phyloP scores from a whole-genome alignment of 768 basidiomycete species.

The Agaricus sinodeliciosus region DNA sequence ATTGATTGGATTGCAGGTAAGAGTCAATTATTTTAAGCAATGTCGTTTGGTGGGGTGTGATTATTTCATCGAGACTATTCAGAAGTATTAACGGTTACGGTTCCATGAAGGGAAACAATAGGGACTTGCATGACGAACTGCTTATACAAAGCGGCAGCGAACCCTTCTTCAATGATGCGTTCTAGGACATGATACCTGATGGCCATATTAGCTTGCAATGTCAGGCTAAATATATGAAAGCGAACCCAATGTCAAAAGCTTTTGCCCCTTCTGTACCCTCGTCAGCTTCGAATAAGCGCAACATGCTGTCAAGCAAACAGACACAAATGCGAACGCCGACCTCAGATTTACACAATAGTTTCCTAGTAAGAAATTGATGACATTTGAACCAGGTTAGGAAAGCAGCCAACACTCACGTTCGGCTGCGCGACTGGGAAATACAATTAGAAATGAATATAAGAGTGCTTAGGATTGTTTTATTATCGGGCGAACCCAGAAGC shows the following conservation, averaged over 20 bases:
- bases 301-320: conserved; percentile 64
- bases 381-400: conserved; percentile 6
- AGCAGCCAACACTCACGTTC: conserved; percentile 42
- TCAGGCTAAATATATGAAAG: conserved; percentile 6
- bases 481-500: conserved; percentile 58
- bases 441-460: conserved; percentile 73
- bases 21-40: conserved; percentile 85
- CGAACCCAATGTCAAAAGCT: conserved; percentile 74
- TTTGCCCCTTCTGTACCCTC: conserved; percentile 58
- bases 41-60: conserved; percentile 83
- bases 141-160: conserved; percentile 53
- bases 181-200: conserved; percentile 59
- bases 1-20: conserved; percentile 56
- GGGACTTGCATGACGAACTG: conserved; percentile 52
- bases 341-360: conserved; percentile 43
- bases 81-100: conserved; percentile 1
- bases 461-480: conserved; percentile 50
- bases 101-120: not conserved
- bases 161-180: conserved; percentile 52
- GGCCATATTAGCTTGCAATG: conserved; percentile 6
- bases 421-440: conserved; percentile 44
- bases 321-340: conserved; percentile 64
- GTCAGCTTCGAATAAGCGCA: conserved; percentile 60
- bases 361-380: conserved; percentile 27
- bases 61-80: conserved; percentile 56